Conservation (phyloP, 148 eudicot species). For the Rhododendron mucronatum region DNA sequence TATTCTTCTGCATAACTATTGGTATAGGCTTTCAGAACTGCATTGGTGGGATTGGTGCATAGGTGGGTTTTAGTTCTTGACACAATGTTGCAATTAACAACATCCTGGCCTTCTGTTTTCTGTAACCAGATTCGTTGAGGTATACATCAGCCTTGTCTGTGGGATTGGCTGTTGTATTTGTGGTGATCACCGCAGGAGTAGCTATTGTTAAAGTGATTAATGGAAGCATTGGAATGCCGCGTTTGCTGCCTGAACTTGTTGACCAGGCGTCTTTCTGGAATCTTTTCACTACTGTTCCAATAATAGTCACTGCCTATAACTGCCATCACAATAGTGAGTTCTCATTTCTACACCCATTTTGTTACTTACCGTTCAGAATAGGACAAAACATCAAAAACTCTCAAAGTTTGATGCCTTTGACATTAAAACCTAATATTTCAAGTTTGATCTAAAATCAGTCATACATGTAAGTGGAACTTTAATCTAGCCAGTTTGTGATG, state of each 20-base stretch:
- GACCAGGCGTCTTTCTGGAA: slow-evolving; percentile 82
- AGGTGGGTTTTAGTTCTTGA: not conserved
- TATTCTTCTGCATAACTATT: not conserved
- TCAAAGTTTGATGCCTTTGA: not conserved
- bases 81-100: not conserved
- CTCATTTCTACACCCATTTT: not conserved
- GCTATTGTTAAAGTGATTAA: slow-evolving; percentile 47
- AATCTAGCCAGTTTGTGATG: not conserved
- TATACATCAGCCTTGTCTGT: slow-evolving; percentile 87
- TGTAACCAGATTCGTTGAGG: slow-evolving; percentile 64
- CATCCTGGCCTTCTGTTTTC: not conserved
- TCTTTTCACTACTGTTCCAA: slow-evolving; percentile 73
- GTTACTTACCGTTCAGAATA: not conserved
- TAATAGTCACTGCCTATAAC: slow-evolving; percentile 81
- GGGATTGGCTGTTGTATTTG: slow-evolving; percentile 76
- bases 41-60: not conserved
- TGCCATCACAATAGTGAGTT: slow-evolving; percentile 80
- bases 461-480: not conserved
- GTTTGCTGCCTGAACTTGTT: slow-evolving; percentile 57
- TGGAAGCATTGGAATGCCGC: slow-evolving; percentile 64
- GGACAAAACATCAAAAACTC: not conserved
- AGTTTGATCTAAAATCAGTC: not conserved
- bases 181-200: slow-evolving; percentile 71
- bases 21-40: not conserved
- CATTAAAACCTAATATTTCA: not conserved